Conservation (phyloP, 2,329 filamentous ascomycete genomes). For the Cytospora piceicola region DNA sequence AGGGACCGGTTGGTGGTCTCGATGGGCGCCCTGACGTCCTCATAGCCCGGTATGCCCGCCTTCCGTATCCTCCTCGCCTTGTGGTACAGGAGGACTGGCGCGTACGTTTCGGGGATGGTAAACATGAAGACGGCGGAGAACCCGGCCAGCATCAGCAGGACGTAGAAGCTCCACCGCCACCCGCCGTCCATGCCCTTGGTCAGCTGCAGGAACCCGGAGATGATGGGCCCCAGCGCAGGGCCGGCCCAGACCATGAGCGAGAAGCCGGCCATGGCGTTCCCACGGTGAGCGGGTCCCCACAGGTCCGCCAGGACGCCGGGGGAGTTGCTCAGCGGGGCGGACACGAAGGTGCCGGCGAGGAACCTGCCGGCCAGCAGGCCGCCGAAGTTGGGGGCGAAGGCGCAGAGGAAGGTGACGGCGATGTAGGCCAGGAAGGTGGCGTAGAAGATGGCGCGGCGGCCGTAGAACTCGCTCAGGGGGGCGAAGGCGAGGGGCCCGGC, state of each 20-base stretch:
- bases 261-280: constrained; percentile 59
- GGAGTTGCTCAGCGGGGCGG: constrained; percentile 52
- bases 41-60: constrained; percentile 54
- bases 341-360: constrained; percentile 58
- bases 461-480: constrained; percentile 61
- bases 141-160: constrained; percentile 49
- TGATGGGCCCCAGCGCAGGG: constrained; percentile 57
- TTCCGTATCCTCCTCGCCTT: constrained; percentile 57
- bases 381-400: constrained; percentile 58
- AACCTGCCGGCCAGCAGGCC: constrained; percentile 58
- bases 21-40: constrained; percentile 53
- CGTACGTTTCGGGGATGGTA: constrained; percentile 61
- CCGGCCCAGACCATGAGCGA: constrained; percentile 57
- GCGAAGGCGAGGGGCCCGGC: constrained; percentile 63
- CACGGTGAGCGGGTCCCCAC: constrained; percentile 55
- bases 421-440: constrained; percentile 53
- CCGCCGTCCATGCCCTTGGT: constrained; percentile 43
- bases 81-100: constrained; percentile 52
- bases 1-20: constrained; percentile 52
- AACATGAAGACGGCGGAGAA: constrained; percentile 51
- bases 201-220: constrained; percentile 60
- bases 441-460: constrained; percentile 57
- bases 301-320: constrained; percentile 59
- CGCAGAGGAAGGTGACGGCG: constrained; percentile 56
- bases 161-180: constrained; percentile 59